phyloP scores from a whole-genome alignment of 2,329 filamentous ascomycete species.

The Leptographium wingfieldii region DNA sequence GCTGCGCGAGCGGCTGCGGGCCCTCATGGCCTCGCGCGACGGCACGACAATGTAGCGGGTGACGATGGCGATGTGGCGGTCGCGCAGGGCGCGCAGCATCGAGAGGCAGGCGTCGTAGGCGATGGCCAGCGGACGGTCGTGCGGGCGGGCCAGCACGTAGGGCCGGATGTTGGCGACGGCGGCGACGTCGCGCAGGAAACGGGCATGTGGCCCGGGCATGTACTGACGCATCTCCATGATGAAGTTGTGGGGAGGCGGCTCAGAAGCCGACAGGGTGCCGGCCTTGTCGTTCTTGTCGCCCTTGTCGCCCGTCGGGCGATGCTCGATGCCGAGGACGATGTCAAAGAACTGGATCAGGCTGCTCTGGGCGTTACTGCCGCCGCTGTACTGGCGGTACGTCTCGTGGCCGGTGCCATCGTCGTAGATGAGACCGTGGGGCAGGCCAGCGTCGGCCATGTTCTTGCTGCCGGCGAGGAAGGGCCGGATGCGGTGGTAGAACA shows the following conservation, averaged over 20 bases:
- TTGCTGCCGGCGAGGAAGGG: conserved; percentile 93
- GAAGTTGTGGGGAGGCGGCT: conserved; percentile 58
- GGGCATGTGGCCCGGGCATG: conserved; percentile 87
- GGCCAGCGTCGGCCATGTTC: conserved; percentile 89
- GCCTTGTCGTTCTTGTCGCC: conserved; percentile 15
- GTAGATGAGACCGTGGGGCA: conserved; percentile 79
- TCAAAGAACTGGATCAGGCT: conserved; percentile 97
- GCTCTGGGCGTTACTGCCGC: conserved; percentile 93
- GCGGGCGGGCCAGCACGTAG: conserved; percentile 52
- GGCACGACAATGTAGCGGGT: conserved; percentile 91
- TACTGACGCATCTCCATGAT: conserved; percentile 94
- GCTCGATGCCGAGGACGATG: conserved; percentile 76
- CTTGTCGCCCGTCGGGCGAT: conserved; percentile 66
- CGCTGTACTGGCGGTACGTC: conserved; percentile 72
- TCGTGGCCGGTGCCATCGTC: conserved; percentile 61
- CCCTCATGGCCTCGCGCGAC: conserved; percentile 55
- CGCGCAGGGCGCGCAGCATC: conserved; percentile 57
- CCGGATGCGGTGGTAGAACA: conserved; percentile 94
- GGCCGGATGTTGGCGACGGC: conserved; percentile 75
- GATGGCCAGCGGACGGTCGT: conserved; percentile 52
- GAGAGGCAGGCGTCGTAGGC: conserved; percentile 85
- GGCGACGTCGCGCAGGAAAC: conserved; percentile 72
- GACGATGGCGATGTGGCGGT: conserved; percentile 94
- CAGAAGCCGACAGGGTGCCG: not conserved
- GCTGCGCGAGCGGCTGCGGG: conserved; percentile 46